phyloP scores from a whole-genome alignment of 768 basidiomycete genomes.

The Panaeolus papilionaceus region DNA sequence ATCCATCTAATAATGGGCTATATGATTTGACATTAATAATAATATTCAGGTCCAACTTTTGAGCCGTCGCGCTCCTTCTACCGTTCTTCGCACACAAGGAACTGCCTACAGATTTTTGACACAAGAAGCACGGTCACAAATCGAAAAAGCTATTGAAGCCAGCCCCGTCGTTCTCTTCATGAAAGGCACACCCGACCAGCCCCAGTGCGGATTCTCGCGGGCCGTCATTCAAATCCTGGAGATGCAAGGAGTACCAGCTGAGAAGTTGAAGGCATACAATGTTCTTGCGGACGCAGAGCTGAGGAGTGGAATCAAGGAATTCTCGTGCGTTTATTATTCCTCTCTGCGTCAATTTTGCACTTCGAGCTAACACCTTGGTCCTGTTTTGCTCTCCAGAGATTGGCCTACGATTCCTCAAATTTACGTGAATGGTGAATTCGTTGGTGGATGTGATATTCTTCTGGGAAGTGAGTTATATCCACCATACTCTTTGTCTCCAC shows the following conservation, averaged over 20 bases:
- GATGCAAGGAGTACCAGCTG: slow-evolving; percentile 76
- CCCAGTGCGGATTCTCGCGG: slow-evolving; percentile 95
- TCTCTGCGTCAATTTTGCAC: not conserved
- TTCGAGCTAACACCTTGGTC: not conserved
- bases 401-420: slow-evolving; percentile 99
- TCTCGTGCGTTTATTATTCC: slow-evolving; percentile 70
- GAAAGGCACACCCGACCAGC: slow-evolving; percentile 90
- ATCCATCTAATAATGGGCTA: too few species aligned
- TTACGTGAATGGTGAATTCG: slow-evolving; percentile 93
- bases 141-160: slow-evolving; percentile 75
- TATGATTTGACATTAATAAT: slow-evolving; percentile 12
- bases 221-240: slow-evolving; percentile 93
- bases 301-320: slow-evolving; percentile 90
- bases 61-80: slow-evolving; percentile 36
- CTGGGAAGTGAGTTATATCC: slow-evolving; percentile 72
- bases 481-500: slow-evolving; percentile 16
- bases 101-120: slow-evolving; percentile 58
- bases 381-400: slow-evolving; percentile 58
- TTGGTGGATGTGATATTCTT: slow-evolving; percentile 97
- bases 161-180: slow-evolving; percentile 95
- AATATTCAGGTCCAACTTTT: slow-evolving; percentile 37
- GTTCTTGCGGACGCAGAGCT: slow-evolving; percentile 88
- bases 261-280: slow-evolving; percentile 90
- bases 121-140: slow-evolving; percentile 62
- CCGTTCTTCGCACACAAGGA: slow-evolving; percentile 32